Conservation (phyloP, 2,329 filamentous ascomycete genomes). For the Fonsecaea multimorphosa region DNA sequence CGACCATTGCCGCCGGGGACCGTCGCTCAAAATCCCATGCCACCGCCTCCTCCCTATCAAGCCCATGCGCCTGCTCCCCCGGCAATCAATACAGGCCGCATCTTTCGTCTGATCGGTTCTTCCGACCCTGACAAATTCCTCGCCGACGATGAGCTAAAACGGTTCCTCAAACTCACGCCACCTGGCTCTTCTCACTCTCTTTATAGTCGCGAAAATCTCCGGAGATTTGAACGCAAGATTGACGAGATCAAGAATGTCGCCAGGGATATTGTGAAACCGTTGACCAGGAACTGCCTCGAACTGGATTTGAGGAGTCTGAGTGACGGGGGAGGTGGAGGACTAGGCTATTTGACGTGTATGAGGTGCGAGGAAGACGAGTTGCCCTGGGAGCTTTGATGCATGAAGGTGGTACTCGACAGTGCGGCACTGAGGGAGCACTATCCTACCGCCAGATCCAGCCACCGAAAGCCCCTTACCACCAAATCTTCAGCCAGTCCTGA, state of each 20-base stretch:
- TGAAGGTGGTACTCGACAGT: not conserved
- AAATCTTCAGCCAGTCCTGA: not conserved
- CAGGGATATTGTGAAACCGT: conserved; percentile 78
- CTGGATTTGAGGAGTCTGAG: conserved; percentile 66
- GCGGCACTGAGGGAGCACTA: not conserved
- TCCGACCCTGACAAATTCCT: conserved; percentile 70
- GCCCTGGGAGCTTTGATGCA: conserved; percentile 59
- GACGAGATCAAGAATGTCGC: conserved; percentile 88
- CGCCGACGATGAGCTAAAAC: conserved; percentile 84
- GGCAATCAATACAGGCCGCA: conserved; percentile 65
- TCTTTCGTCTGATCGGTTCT: conserved; percentile 78
- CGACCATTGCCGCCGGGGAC: conserved; percentile 17
- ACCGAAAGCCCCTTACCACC: not conserved
- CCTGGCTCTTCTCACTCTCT: conserved; percentile 51
- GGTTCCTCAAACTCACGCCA: conserved; percentile 81
- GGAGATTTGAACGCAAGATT: conserved; percentile 82
- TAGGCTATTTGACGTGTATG: conserved; percentile 71
- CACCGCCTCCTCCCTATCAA: conserved; percentile 29
- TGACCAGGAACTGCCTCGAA: conserved; percentile 86
- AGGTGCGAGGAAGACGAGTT: conserved; percentile 67
- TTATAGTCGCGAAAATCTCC: conserved; percentile 84
- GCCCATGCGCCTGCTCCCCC: conserved; percentile 34
- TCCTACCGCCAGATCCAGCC: not conserved
- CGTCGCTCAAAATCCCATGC: conserved; percentile 21
- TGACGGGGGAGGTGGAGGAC: conserved; percentile 52